Conservation (phyloP, 2,329 filamentous ascomycete species). For the Cladophialophora chaetospira region DNA sequence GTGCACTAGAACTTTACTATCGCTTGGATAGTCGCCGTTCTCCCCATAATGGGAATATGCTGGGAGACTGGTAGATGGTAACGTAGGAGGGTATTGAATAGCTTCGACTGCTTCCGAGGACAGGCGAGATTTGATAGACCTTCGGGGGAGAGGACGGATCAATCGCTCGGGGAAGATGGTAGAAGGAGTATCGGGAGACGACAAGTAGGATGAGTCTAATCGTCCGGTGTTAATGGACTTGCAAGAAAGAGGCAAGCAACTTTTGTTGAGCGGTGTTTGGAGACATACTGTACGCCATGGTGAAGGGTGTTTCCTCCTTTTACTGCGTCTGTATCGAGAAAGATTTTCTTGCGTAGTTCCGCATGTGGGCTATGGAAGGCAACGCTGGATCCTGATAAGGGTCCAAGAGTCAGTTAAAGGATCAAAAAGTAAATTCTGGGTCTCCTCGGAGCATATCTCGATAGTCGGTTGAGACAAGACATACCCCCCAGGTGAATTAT, state of each 20-base stretch:
- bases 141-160: conserved; percentile 88
- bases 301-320: conserved; percentile 18
- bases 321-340: conserved; percentile 9
- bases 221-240: conserved; percentile 20
- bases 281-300: conserved; percentile 30
- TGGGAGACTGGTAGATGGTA: conserved; percentile 69
- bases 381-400: neutral
- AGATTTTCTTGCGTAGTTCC: conserved; percentile 19
- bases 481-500: conserved; percentile 27
- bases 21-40: conserved; percentile 54
- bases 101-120: conserved; percentile 80
- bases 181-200: conserved; percentile 70
- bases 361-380: neutral
- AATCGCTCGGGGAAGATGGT: conserved; percentile 84
- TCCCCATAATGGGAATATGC: conserved; percentile 72
- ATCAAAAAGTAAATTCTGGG: neutral
- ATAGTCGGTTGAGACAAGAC: conserved; percentile 7
- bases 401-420: neutral
- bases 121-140: conserved; percentile 81
- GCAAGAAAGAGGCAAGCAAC: neutral
- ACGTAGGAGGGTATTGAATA: conserved; percentile 78
- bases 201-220: conserved; percentile 52
- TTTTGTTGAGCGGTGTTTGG: neutral
- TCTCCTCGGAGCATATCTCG: too few species aligned
- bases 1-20: conserved; percentile 49